A percentile compares a stretch with the other conserved stretches of the same genome.
Evolutionary conservation across 768 basidiomycete genomes (phyloP).

Genomic region (Mycena haematopus): DNA sequence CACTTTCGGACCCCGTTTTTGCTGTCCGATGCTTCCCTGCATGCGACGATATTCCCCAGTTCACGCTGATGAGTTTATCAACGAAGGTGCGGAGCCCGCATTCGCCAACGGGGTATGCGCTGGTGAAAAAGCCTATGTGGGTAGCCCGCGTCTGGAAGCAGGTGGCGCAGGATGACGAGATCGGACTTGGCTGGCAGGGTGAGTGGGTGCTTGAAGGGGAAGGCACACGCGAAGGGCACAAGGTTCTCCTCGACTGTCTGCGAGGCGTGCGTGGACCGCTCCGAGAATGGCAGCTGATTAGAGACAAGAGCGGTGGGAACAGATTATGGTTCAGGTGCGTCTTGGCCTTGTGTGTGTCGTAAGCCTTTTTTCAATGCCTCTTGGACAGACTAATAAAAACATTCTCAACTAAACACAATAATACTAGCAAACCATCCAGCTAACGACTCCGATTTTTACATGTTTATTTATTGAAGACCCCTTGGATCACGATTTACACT

Average conservation of each 20-base stretch:
- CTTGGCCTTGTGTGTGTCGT: constrained; percentile 13
- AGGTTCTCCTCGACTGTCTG: constrained; percentile 62
- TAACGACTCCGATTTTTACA: not conserved
- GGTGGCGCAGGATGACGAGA: constrained; percentile 39
- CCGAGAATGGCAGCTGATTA: constrained; percentile 59
- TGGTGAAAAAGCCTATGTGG: constrained; percentile 72
- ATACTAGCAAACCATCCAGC: not conserved
- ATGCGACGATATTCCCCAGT: constrained; percentile 50
- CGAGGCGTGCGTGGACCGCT: constrained; percentile 40
- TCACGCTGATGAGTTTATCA: constrained; percentile 54
- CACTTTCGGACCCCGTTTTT: constrained; percentile 44
- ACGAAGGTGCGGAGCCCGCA: constrained; percentile 62
- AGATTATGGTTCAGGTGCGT: constrained; percentile 70
- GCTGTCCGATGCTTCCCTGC: constrained; percentile 44
- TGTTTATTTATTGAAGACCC: not conserved
- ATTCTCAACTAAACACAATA: constrained; percentile 14
- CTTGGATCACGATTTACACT: not conserved
- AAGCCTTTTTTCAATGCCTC: not conserved
- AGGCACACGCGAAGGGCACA: constrained; percentile 71
- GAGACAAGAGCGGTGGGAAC: constrained; percentile 65
- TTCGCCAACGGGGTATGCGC: constrained; percentile 62
- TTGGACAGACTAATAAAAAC: constrained; percentile 27
- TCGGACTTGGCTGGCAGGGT: constrained; percentile 58
- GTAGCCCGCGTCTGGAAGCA: constrained; percentile 54
- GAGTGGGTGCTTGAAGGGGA: constrained; percentile 85